Percentiles rank a stretch among this genome's conserved stretches.
These are phyloP conservation scores for Apophysomyces elegans DNA, from an alignment of 371 early-diverging fungal genomes.

Conservation along the genomic window DNA sequence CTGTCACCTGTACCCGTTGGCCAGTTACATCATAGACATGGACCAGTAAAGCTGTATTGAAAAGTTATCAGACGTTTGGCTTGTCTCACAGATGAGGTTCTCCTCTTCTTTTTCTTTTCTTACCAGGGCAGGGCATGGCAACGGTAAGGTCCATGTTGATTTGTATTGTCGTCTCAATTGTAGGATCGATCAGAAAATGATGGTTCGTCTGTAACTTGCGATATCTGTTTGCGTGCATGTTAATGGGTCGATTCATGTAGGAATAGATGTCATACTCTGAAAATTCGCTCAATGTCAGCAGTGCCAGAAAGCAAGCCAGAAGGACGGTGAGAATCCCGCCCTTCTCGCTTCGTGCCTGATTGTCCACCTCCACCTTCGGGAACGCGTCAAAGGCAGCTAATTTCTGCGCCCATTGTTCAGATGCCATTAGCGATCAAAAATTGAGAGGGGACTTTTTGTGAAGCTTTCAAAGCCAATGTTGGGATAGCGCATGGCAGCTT, in stretches of 20 bases:
- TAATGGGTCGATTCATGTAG: background rate
- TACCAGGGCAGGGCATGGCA: slow-evolving; percentile 88
- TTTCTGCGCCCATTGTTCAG: slow-evolving; percentile 28
- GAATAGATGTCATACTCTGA: slow-evolving; percentile 54
- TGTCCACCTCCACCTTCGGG: slow-evolving; percentile 84
- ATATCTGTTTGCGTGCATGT: slow-evolving; percentile 29
- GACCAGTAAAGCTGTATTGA: slow-evolving; percentile 23
- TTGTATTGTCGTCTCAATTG: slow-evolving; percentile 68
- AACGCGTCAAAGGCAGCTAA: slow-evolving; percentile 79
- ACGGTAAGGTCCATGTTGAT: slow-evolving; percentile 88
- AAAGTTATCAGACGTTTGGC: background rate
- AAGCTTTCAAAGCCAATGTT: too few species aligned
- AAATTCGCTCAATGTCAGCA: slow-evolving; percentile 72
- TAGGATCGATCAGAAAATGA: slow-evolving; percentile 79
- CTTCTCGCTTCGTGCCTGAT: slow-evolving; percentile 73
- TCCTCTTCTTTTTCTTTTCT: background rate
- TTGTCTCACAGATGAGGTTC: background rate
- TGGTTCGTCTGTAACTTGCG: slow-evolving; percentile 67
- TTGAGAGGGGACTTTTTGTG: too few species aligned
- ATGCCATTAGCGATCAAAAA: slow-evolving; percentile 12
- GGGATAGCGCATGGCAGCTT: too few species aligned
- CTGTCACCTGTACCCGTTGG: slow-evolving; percentile 44
- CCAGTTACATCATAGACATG: slow-evolving; percentile 58
- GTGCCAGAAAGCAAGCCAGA: slow-evolving; percentile 64
- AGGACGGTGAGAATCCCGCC: slow-evolving; percentile 83